Base-by-base conservation (phyloP, 2,329 filamentous ascomycete genomes). In the Pseudogymnoascus sp. region DNA sequence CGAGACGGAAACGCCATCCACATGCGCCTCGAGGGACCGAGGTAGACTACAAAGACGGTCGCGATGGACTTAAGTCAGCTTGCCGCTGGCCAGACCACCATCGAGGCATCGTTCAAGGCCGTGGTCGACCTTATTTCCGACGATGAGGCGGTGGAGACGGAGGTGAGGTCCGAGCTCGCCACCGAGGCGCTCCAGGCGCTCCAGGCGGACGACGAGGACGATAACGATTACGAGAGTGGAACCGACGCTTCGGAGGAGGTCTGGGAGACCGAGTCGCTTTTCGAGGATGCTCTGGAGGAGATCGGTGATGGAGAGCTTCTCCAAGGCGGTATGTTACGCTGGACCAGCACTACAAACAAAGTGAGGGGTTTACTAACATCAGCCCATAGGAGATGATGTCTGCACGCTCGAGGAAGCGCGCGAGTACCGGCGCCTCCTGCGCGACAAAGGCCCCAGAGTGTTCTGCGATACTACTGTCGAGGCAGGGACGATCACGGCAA, bases 381-480 rank as follows among this genome's bases (percentile, higher is more conserved):
- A 35, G 7, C n/a, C 38, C 62, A 42, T 60, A 56, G 42, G 59
- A 40, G 61, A 31, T 33, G 67, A 71, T 26, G 56, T 64, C 26
- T 90, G 87, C 76, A 86, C 86, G 1, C 79, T 85, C 10, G 84
- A 89, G 66, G 88, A 96, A 76, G 85, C 88, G 26, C 78, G 82
- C 64, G 78, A 80, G 16, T 89, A 87, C 72, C 86, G 89, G 68
- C 82, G 87, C 69, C 82, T 89, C 67, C 80, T 96, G 64, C 89
- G 89, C 72, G 81, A 85, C 61, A 80, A 92, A 66, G 93, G 93
- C n/a, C 89, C 90, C 21, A 82, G 85, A 65, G 82, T 87, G 65
- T 96, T 97, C 74, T 86, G 90, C 71, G 80, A 85, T 69, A 82
- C 86, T 68, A 92, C 88, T 33, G 80, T 96, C 61, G 84, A 86